These are phyloP conservation scores for Parathielavia hyrcaniae DNA, from an alignment of 495 filamentous ascomycete species.

Conservation along the genomic window DNA sequence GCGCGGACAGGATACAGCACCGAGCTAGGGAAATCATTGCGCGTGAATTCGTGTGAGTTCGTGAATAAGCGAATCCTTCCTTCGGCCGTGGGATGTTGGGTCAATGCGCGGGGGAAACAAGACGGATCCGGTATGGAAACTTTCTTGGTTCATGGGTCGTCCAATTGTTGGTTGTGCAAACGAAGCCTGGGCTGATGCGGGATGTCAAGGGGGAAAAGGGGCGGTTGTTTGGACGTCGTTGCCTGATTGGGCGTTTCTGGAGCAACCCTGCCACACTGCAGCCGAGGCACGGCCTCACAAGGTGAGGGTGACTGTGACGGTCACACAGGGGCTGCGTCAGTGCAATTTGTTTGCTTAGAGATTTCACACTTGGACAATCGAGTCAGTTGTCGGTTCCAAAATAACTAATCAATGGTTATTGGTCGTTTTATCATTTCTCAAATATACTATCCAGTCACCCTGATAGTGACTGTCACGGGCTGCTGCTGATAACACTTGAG, in stretches of 20 bases:
- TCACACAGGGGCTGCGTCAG: not conserved
- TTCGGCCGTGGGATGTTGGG: not conserved
- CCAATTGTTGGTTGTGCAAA: not conserved
- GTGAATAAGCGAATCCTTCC: not conserved
- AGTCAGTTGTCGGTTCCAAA: no score
- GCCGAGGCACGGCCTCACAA: no score
- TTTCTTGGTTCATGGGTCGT: not conserved
- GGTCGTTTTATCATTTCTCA: no score
- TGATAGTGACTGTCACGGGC: no score
- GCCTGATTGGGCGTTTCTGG: conserved; percentile 23
- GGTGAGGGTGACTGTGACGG: not conserved
- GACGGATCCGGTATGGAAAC: not conserved
- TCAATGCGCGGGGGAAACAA: conserved; percentile 11
- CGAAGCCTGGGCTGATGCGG: not conserved
- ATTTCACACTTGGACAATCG: no score
- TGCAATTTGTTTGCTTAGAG: not conserved
- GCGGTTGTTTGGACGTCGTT: conserved; percentile 13
- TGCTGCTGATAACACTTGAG: no score
- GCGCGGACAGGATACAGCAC: no score
- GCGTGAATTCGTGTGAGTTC: not conserved
- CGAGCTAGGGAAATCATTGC: not conserved
- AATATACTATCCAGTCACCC: no score
- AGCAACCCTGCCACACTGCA: conserved; percentile 17
- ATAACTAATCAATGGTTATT: no score
- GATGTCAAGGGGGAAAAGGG: conserved; percentile 11